Conservation (phyloP, 139 green algal species). For the Tetratostichococcus sp. region DNA sequence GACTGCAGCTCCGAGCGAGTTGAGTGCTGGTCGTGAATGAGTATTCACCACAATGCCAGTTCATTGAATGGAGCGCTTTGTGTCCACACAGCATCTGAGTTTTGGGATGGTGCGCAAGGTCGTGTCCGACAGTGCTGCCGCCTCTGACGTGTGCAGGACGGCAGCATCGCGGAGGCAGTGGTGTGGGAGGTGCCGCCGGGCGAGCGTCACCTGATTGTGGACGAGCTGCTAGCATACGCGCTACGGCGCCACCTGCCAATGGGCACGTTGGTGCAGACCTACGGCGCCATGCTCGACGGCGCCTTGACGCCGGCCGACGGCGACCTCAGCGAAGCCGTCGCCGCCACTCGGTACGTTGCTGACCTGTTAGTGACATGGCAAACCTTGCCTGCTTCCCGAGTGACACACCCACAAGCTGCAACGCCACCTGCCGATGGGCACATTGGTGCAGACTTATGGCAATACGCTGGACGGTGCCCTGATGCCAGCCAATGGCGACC, state of each 20-base stretch:
- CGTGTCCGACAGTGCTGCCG: not conserved
- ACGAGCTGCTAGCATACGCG: constrained; percentile 42
- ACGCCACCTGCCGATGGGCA: too few species aligned
- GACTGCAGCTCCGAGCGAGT: too few species aligned
- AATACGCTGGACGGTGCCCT: too few species aligned
- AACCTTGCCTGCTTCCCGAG: too few species aligned
- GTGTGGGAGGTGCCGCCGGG: constrained; percentile 53
- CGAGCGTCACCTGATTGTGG: constrained; percentile 48
- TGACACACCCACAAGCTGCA: too few species aligned
- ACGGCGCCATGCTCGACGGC: constrained; percentile 38
- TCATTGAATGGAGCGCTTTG: too few species aligned
- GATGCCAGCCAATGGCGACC: too few species aligned
- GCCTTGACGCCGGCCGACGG: constrained; percentile 22
- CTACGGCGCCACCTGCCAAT: constrained; percentile 44
- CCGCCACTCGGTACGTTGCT: constrained; percentile 7
- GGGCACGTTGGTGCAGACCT: constrained; percentile 25
- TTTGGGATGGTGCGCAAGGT: not conserved
- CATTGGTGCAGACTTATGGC: too few species aligned
- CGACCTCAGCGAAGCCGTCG: not conserved
- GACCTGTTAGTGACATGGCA: too few species aligned
- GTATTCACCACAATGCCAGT: too few species aligned
- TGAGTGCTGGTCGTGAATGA: too few species aligned
- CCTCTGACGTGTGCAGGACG: constrained; percentile 38
- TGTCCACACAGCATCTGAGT: too few species aligned
- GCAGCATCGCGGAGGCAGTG: constrained; percentile 71